Conservation (phyloP, 116 monocot genomes). For the Posidonia oceanica region DNA sequence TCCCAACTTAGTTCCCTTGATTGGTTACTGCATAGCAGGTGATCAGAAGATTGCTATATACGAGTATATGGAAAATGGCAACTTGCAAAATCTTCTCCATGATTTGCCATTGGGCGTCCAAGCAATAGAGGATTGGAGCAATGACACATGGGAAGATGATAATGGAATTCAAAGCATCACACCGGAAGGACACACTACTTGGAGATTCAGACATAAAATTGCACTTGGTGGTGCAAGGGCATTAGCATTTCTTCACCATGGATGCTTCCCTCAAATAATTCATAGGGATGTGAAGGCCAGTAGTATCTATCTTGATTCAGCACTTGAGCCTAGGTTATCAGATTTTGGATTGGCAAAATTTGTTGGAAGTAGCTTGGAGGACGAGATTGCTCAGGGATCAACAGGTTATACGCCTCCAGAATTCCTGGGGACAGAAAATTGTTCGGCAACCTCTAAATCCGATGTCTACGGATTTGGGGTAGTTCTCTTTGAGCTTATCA, state of each 20-base stretch:
- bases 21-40: slow-evolving; percentile 77
- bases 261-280: slow-evolving; percentile 70
- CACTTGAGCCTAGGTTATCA: slow-evolving; percentile 58
- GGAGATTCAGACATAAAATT: slow-evolving; percentile 74
- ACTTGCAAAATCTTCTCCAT: slow-evolving; percentile 69
- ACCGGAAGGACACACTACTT: slow-evolving; percentile 22
- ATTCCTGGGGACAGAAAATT: slow-evolving; percentile 3
- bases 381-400: slow-evolving; percentile 19
- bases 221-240: slow-evolving; percentile 73
- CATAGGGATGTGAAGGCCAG: slow-evolving; percentile 76
- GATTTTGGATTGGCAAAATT: slow-evolving; percentile 68
- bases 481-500: slow-evolving; percentile 72
- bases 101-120: slow-evolving; percentile 55
- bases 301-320: slow-evolving; percentile 68
- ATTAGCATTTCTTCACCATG: slow-evolving; percentile 77
- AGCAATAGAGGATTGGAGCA: slow-evolving; percentile 46
- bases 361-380: slow-evolving; percentile 24
- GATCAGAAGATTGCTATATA: slow-evolving; percentile 74
- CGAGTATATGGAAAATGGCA: slow-evolving; percentile 96
- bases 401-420: slow-evolving; percentile 51
- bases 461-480: slow-evolving; percentile 86
- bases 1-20: slow-evolving; percentile 65
- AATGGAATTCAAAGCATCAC: slow-evolving; percentile 35
- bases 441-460: slow-evolving; percentile 35
- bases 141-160: slow-evolving; percentile 63